Evolutionary conservation across 164 flowering plant genomes (phyloP).

Genomic region (Litsea cubeba): DNA sequence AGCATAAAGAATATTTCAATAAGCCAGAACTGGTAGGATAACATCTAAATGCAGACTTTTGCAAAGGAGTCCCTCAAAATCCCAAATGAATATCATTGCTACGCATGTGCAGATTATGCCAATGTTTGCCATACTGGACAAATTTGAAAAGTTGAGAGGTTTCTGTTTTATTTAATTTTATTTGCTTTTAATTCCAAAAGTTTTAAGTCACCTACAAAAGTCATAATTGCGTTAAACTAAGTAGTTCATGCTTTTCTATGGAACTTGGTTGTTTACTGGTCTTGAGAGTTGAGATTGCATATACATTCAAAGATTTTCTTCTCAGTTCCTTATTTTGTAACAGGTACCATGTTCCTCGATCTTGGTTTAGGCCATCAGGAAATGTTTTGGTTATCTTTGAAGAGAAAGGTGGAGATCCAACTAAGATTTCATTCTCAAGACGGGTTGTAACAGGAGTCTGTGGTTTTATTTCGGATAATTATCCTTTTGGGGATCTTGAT

Average conservation of each 20-base stretch:
- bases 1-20: too few relatives aligned
- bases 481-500: conserved; percentile 38
- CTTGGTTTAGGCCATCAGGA: conserved; percentile 94
- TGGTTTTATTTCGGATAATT: conserved; percentile 51
- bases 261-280: background rate
- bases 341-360: conserved; percentile 97
- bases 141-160: too few relatives aligned
- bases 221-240: background rate
- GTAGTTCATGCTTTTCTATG: background rate
- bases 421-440: conserved; percentile 55
- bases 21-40: too few relatives aligned
- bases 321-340: conserved; percentile 10
- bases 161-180: too few relatives aligned
- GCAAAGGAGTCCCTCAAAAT: too few relatives aligned
- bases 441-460: conserved; percentile 53
- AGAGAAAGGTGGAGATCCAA: conserved; percentile 95
- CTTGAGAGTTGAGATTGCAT: background rate
- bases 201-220: too few relatives aligned
- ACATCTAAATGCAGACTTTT: too few relatives aligned
- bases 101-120: too few relatives aligned
- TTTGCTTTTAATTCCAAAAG: too few relatives aligned
- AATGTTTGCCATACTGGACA: too few relatives aligned
- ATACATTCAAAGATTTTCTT: conserved; percentile 1
- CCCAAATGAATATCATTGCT: too few relatives aligned
- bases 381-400: conserved; percentile 85